Evolutionary conservation across 441 rosid genomes (phyloP).

Genomic region (Eruca vesicaria): DNA sequence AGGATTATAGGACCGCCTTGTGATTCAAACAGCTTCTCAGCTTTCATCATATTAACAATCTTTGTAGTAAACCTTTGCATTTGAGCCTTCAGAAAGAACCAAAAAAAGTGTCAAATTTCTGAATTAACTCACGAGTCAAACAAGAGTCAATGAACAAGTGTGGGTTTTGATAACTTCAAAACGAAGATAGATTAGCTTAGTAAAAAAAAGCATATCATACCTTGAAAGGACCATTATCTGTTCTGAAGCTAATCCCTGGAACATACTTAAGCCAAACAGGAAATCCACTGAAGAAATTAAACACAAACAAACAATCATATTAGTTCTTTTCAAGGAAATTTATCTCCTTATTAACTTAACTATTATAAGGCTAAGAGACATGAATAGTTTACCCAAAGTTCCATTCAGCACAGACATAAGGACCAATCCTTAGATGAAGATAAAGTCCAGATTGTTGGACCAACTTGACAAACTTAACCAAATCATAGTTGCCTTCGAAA

Average conservation of each 20-base stretch:
- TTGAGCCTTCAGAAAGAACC: conserved; percentile 41
- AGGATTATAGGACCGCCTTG: conserved; percentile 98
- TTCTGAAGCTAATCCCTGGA: conserved; percentile 99
- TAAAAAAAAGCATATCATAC: conserved; percentile 39
- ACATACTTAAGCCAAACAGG: conserved; percentile 99
- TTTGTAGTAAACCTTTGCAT: conserved; percentile 85
- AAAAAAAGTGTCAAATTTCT: conserved; percentile 6
- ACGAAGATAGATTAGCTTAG: conserved; percentile 19
- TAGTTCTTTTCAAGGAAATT: too few species aligned
- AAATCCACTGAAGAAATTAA: conserved; percentile 69
- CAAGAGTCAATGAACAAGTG: conserved; percentile 23
- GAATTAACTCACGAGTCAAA: conserved; percentile 4
- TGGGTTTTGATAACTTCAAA: conserved; percentile 28
- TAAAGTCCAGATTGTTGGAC: conserved; percentile 82
- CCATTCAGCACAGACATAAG: conserved; percentile 98
- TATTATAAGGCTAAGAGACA: conserved; percentile 10
- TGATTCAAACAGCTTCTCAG: conserved; percentile 73
- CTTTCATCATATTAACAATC: conserved; percentile 98
- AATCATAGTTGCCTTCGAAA: conserved; percentile 79
- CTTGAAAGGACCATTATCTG: conserved; percentile 94
- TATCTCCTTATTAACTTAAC: not conserved
- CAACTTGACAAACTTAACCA: conserved; percentile 83
- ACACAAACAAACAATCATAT: conserved; percentile 26
- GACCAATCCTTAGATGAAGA: conserved; percentile 93
- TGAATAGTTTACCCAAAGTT: conserved; percentile 89